Evolutionary conservation across 768 basidiomycete species (phyloP).

Genomic region (Lactifluus piperatus): DNA sequence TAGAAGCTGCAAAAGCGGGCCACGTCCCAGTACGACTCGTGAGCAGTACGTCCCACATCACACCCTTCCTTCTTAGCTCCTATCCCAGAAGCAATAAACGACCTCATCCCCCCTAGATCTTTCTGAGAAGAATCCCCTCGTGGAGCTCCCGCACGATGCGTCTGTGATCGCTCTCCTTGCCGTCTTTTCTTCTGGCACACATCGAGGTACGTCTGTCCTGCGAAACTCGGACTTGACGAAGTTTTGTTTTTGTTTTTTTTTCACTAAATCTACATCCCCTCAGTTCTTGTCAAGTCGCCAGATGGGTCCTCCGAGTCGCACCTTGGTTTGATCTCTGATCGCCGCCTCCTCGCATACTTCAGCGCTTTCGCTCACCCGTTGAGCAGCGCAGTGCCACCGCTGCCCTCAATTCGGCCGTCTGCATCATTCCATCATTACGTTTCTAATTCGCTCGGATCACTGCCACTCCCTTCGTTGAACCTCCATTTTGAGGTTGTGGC

Average conservation of each 20-base stretch:
- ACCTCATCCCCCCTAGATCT: conserved; percentile 46
- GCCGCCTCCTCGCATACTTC: conserved; percentile 62
- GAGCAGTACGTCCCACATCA: conserved; percentile 47
- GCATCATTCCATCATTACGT: conserved; percentile 34
- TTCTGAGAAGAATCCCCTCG: conserved; percentile 77
- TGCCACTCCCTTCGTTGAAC: conserved; percentile 57
- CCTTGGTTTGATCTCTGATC: conserved; percentile 71
- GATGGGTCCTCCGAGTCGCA: conserved; percentile 36
- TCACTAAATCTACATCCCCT: background rate
- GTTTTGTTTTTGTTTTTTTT: background rate
- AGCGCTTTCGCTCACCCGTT: conserved; percentile 37
- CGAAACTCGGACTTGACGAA: background rate
- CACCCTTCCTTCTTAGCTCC: conserved; percentile 3
- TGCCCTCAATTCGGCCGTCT: conserved; percentile 1
- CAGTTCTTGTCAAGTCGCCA: conserved; percentile 50
- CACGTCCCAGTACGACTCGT: conserved; percentile 67
- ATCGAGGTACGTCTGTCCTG: conserved; percentile 44
- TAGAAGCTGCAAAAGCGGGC: conserved; percentile 66
- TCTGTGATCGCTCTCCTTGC: conserved; percentile 53
- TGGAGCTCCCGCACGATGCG: conserved; percentile 52
- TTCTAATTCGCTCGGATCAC: conserved; percentile 44
- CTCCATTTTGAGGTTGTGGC: conserved; percentile 57
- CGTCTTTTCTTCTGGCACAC: conserved; percentile 61
- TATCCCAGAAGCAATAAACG: background rate
- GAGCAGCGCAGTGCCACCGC: background rate